These are phyloP conservation scores for Penicillium nordicum DNA, from an alignment of 2,329 filamentous ascomycete species.

Conservation along the genomic window DNA sequence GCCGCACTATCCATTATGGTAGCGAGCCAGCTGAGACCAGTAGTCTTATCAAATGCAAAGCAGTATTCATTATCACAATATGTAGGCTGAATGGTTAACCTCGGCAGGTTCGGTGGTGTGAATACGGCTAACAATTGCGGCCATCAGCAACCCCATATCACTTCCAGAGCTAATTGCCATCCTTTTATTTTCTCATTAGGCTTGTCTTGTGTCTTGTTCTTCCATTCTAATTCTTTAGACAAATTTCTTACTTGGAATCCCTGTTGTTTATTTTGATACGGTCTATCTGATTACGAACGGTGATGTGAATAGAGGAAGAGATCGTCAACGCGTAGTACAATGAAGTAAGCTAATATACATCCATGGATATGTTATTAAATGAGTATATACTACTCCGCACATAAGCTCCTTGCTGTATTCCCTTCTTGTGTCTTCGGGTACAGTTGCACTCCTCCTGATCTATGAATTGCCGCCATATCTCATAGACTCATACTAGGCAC, in stretches of 20 bases:
- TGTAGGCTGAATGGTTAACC: conserved; percentile 26
- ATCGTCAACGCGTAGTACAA: not conserved
- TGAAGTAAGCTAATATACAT: no score
- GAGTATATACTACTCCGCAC: not conserved
- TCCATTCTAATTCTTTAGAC: not conserved
- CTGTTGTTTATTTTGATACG: no score
- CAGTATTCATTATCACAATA: not conserved
- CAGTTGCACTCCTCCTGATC: no score
- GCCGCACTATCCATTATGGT: no score
- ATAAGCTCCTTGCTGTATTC: not conserved
- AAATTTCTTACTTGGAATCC: not conserved
- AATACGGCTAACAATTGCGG: not conserved
- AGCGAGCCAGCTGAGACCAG: no score
- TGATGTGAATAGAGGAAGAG: not conserved
- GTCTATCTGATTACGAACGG: not conserved
- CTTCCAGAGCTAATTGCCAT: not conserved
- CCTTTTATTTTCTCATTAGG: not conserved
- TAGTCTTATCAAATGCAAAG: not conserved
- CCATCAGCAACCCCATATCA: not conserved
- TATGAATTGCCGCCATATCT: not conserved
- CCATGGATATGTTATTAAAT: no score
- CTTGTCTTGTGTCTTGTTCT: not conserved
- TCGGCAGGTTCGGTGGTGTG: conserved; percentile 31
- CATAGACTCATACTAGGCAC: not conserved
- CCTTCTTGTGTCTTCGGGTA: not conserved